Conservation (phyloP, 225 moss, liverwort and hornwort genomes). For the Bryum argenteum region DNA sequence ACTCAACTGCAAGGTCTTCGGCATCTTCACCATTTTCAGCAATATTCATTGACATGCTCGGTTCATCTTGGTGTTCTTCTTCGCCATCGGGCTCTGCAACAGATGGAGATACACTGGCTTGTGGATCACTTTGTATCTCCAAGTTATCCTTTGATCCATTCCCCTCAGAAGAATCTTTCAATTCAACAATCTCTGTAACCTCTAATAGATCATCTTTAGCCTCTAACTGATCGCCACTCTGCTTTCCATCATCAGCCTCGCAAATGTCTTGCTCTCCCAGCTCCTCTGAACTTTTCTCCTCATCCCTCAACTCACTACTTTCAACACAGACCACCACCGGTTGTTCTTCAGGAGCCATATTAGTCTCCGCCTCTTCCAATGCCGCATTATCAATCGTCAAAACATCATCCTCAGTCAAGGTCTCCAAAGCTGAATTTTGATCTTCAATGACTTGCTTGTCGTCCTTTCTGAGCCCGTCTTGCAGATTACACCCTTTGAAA, state of each 20-base stretch:
- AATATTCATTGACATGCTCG: constrained; percentile 20
- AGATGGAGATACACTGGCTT: constrained; percentile 24
- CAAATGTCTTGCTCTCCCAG: constrained; percentile 21
- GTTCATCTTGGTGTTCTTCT: constrained; percentile 30
- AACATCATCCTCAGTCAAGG: constrained; percentile 26
- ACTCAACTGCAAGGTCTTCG: constrained; percentile 29
- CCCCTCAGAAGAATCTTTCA: constrained; percentile 19
- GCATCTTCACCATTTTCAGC: constrained; percentile 33
- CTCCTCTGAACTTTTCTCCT: constrained; percentile 10
- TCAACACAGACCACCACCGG: constrained; percentile 23
- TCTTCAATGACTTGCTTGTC: constrained; percentile 28
- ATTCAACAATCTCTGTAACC: constrained; percentile 20
- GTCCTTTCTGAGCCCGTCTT: constrained; percentile 20
- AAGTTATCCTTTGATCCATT: constrained; percentile 2
- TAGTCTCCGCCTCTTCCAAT: constrained; percentile 21
- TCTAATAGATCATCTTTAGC: neutral
- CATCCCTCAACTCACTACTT: constrained; percentile 29
- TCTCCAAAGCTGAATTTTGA: constrained; percentile 21
- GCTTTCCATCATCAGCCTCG: constrained; percentile 31
- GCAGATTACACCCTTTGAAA: constrained; percentile 19
- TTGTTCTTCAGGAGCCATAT: constrained; percentile 20
- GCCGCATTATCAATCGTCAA: constrained; percentile 17
- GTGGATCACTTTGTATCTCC: constrained; percentile 27
- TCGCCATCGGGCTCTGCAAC: constrained; percentile 21
- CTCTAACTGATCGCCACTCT: constrained; percentile 6